phyloP scores from a whole-genome alignment of 257 asterid species.

The Solanum peruvianum region DNA sequence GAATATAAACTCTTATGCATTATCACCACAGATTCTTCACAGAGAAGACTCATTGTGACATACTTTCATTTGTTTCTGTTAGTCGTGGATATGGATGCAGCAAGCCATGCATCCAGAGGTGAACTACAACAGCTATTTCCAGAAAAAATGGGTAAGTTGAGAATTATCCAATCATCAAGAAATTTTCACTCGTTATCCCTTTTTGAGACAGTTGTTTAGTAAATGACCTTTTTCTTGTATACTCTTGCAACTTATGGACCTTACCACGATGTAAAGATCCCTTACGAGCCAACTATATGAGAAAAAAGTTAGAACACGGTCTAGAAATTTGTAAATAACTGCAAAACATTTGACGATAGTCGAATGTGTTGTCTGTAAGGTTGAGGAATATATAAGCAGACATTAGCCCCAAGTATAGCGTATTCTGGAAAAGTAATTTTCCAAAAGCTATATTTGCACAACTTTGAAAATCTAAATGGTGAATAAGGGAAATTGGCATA shows the following conservation, averaged over 20 bases:
- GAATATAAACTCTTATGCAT: not conserved
- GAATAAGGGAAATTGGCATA: not conserved
- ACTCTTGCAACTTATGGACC: not conserved
- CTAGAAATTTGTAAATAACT: not conserved
- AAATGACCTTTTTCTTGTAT: not conserved
- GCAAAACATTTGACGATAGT: not conserved
- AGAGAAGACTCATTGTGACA: not conserved
- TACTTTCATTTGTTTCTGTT: not conserved
- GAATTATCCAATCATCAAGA: not conserved
- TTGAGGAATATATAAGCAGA: not conserved
- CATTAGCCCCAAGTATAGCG: not conserved
- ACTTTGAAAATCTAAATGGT: not conserved
- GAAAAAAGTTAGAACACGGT: not conserved
- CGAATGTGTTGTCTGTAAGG: not conserved
- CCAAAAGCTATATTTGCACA: not conserved
- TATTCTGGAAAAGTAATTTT: not conserved
- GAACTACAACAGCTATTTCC: slow-evolving; percentile 68
- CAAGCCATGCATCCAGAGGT: slow-evolving; percentile 99
- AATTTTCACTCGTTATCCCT: not conserved
- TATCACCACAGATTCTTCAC: not conserved
- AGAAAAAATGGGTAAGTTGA: slow-evolving; percentile 68
- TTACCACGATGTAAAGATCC: not conserved
- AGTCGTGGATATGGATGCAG: slow-evolving; percentile 99
- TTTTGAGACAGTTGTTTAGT: not conserved
- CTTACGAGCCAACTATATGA: not conserved